Evolutionary conservation across 768 basidiomycete species (phyloP), one percentile per base, ranked within the genome.

Genomic region (Chalciporus piperatus): DNA sequence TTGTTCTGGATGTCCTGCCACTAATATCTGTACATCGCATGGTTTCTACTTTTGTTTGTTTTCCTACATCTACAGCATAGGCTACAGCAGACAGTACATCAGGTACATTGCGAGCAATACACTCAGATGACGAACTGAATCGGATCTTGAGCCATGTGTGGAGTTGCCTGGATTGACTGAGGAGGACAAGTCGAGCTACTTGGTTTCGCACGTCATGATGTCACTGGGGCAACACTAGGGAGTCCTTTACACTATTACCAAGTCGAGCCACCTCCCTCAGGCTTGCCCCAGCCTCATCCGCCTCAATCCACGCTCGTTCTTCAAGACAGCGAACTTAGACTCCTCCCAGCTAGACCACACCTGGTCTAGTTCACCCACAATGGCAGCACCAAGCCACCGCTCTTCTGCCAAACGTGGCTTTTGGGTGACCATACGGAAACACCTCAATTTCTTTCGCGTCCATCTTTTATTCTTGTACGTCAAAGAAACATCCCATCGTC

Each of bases 381-480:
- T 37, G 45, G 19, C 33, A 40, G 39, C 35, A 20, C n/a, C 20
- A 7, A 47, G 17, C 2, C 12, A 35, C 37, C 33, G n/a, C 9
- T 28, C 27, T 22, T 30, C 27, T 48, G 51, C 47, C 22, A 28
- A 14, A 22, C 48, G 47, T 14, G 47, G 55, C n/a, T 14, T 62
- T 22, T 65, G 68, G 56, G 43, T 43, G 28, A 50, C 51, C 23
- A 32, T 80, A 16, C 64, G 68, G 47, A 70, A 72, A 50, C 71
- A 81, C 48, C 82, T 87, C 62, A 88, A 87, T 62, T 87, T 87
- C 59, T 87, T 78, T 59, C 77, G 85, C 6, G 62, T 82, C 45
- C 84, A 86, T 56, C 62, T 85, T 20, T 68, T 84, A 41, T 76
- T 79, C 65, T 84, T 85, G 84, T 83, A 56, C 61, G 83, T 68